Evolutionary conservation across 805 yeast species (phyloP).

Genomic region (Wickerhamomyces silvicola): DNA sequence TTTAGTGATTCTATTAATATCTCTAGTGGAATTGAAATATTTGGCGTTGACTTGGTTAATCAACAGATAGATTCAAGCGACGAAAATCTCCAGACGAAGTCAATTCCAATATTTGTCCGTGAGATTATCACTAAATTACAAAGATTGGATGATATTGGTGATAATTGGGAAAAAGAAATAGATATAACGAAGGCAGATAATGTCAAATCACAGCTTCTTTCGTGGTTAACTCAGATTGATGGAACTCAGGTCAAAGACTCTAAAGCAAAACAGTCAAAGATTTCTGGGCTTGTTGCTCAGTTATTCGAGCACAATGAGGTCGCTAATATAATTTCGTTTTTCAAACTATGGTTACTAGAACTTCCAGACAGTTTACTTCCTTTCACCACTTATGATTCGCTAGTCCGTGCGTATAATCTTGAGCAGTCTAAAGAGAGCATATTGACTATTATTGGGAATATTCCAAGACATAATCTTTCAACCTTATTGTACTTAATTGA

Average conservation of each 20-base stretch:
- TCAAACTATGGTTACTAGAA: constrained; percentile 52
- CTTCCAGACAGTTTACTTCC: constrained; percentile 54
- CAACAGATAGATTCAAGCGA: constrained; percentile 6
- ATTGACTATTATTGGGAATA: constrained; percentile 14
- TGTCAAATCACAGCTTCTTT: constrained; percentile 6
- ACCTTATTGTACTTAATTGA: constrained; percentile 15
- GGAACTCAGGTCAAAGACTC: not conserved
- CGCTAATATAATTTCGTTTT: constrained; percentile 28
- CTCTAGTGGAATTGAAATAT: constrained; percentile 3
- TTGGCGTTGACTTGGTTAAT: constrained; percentile 20
- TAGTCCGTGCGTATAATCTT: constrained; percentile 10
- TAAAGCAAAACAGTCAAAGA: constrained; percentile 1
- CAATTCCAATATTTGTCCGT: constrained; percentile 16
- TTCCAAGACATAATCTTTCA: constrained; percentile 26
- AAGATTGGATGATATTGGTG: constrained; percentile 4
- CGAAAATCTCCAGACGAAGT: constrained; percentile 6
- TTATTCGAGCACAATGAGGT: constrained; percentile 8
- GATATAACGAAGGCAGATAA: constrained; percentile 13
- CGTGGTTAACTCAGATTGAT: not conserved
- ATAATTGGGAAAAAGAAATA: constrained; percentile 12
- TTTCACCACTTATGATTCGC: constrained; percentile 21
- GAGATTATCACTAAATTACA: constrained; percentile 5
- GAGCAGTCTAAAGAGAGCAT: constrained; percentile 5
- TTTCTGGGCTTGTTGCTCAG: constrained; percentile 3
- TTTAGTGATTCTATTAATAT: constrained; percentile 6